Evolutionary conservation across 495 filamentous ascomycete species (phyloP).

Genomic region (Astrothelium subdiscretum): DNA sequence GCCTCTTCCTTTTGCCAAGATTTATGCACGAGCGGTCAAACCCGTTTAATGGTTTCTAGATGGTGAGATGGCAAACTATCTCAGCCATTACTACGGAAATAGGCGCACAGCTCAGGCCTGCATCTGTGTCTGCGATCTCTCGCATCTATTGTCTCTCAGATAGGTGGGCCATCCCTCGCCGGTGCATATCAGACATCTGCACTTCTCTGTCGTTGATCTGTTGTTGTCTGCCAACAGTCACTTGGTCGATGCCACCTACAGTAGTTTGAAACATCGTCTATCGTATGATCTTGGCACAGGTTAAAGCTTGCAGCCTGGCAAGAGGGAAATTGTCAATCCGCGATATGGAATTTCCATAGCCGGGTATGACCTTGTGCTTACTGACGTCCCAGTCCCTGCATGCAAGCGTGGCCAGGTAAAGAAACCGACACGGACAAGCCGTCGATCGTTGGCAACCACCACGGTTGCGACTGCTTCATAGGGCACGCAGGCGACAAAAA

Average conservation of each 20-base stretch:
- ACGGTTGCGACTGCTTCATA: neutral
- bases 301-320: no score
- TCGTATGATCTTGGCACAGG: no score
- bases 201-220: no score
- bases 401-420: neutral
- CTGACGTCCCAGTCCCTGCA: neutral
- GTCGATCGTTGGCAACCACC: neutral
- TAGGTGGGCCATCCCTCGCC: no score
- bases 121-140: neutral
- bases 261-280: no score
- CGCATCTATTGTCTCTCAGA: neutral
- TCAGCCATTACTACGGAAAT: neutral
- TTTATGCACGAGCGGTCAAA: neutral
- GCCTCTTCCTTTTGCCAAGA: no score
- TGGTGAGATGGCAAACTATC: neutral
- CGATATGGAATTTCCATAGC: no score
- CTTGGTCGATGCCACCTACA: no score
- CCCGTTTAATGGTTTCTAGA: neutral
- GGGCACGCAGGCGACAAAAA: neutral
- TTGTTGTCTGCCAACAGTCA: no score
- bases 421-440: neutral
- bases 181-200: no score
- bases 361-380: no score
- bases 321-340: no score
- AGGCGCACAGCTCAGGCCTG: neutral